Evolutionary conservation across 306 rosid species (phyloP), one percentile per base, ranked within the genome.

Genomic region (Dryas drummondii): DNA sequence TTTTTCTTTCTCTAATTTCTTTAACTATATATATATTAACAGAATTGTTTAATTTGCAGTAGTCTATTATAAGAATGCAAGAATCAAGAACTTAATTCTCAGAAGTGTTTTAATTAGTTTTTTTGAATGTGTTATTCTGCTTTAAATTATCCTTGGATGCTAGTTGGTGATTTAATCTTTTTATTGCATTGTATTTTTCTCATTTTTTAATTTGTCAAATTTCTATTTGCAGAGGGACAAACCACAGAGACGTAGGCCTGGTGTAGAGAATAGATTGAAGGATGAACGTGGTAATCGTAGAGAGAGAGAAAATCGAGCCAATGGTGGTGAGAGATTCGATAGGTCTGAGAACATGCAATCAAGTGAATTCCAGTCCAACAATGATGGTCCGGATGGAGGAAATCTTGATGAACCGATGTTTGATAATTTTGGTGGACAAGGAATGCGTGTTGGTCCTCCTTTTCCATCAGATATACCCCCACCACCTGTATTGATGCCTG

Each of bases 401-500:
- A 88, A 88, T 83, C 88, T 53, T 75, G 97, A 96, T 62, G 98
- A 96, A 54, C 64, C 98, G 46, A 92, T 96, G 93, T 90, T 83
- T 80, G 99, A 92, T 77, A 60, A 86, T 66, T 90, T 72, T 81
- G 91, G 88, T 0, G 97, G 96, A 71, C 91, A 81, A 73, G 90
- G 88, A 54, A 69, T 84, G 75, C 82, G 80, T 67, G 91, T 79
- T 58, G 89, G 87, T 75, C 89, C 88, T 58, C 84, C 97, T 68
- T 94, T 88, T 83, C 80, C 88, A 69, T 75, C 99, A 37, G 99
- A 94, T 80, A 90, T 94, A 53, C 75, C 90, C 41, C 92, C 96
- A 61, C 98, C 98, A 4, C 97, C 97, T 12, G 89, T 96, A 12
- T 86, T 96, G 82, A 96, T 96, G 99, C 99, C 99, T 64, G 98